Base-by-base conservation (phyloP, 2,329 filamentous ascomycete species). In the Fusarium devonianum region DNA sequence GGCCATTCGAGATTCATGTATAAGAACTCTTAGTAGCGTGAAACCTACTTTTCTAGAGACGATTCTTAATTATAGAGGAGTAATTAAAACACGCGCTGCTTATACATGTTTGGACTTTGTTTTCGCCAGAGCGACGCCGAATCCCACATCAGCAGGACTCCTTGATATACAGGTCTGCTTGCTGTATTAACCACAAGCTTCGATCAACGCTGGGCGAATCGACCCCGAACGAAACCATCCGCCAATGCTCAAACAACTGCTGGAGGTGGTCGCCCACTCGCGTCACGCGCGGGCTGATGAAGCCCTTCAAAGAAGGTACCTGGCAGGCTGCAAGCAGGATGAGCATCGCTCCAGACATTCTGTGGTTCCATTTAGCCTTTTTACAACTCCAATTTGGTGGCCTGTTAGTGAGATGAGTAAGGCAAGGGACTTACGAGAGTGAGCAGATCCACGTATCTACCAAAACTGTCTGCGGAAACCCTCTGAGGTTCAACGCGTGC, bases 381-480 rank as follows among this genome's bases (percentile, higher is more conserved):
- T 0, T 8, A 45, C 34, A 4, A 53, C 21, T 14, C 40, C 26
- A 23, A 5, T n/a, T n/a, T n/a, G n/a, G n/a, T n/a, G n/a, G n/a
- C n/a, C n/a, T n/a, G n/a, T n/a, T n/a, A 34, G 8, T n/a, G 1
- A 28, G 16, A 28, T 19, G 13, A 11, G 9, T 4, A 25, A 17
- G 17, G 3, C 7, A 4, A 2, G 3, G 10, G 3, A 70, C 75
- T 62, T 66, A 80, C 78, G 77, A 80, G 0, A 82, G 57, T 0
- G 78, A 78, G 34, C 79, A 82, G 16, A 81, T 81, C 79, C 79
- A 82, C 0, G 78, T 79, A 55, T 82, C 79, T 2, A 81, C 72
- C 23, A 82, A 62, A 0, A 81, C 72, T 0, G 79, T 82, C 36
- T 82, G 79, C 0, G 74, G 68, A 44, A 78, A 80, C 0, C 74